Conservation (phyloP, 2,329 filamentous ascomycete species). For the Calonectria pseudoreteaudii region DNA sequence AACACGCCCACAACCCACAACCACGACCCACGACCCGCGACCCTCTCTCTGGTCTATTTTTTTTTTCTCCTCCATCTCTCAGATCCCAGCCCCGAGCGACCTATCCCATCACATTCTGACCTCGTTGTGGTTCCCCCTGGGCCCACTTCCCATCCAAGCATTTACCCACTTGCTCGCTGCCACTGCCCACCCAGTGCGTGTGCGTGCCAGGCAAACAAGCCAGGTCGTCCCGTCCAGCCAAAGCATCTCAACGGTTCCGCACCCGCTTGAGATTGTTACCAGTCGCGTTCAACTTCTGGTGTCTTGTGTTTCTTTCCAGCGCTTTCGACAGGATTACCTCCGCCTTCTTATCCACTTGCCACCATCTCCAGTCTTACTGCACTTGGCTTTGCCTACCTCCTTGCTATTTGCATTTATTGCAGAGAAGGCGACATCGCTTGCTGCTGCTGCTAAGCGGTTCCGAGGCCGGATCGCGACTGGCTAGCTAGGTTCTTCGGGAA, state of each 20-base stretch:
- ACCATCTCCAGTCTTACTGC: not conserved
- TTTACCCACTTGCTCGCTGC: constrained; percentile 38
- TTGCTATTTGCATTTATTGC: not conserved
- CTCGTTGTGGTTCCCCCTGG: constrained; percentile 44
- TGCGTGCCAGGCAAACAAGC: constrained; percentile 32
- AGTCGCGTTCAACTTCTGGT: constrained; percentile 24
- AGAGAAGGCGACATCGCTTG: not conserved
- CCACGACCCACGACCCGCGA: constrained; percentile 22
- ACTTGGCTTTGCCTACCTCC: not conserved
- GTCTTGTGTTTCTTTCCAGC: not conserved
- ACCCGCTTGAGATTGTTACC: constrained; percentile 4
- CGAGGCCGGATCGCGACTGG: constrained; percentile 15
- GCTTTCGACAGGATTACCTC: not conserved
- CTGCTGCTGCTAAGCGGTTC: constrained; percentile 4
- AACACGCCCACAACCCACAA: constrained; percentile 29
- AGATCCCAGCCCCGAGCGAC: constrained; percentile 43
- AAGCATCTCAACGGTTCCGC: constrained; percentile 42
- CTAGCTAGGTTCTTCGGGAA: constrained; percentile 15
- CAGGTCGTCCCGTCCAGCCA: constrained; percentile 20
- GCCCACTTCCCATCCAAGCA: constrained; percentile 42
- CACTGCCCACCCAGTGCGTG: constrained; percentile 33
- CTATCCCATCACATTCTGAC: constrained; percentile 29
- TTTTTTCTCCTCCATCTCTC: constrained; percentile 36
- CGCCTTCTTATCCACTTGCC: not conserved
- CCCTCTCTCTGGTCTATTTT: constrained; percentile 38